A percentile compares a stretch with the other conserved stretches of the same genome.
Conservation (phyloP, 2,329 filamentous ascomycete species). For the Hirsutella minnesotensis region DNA sequence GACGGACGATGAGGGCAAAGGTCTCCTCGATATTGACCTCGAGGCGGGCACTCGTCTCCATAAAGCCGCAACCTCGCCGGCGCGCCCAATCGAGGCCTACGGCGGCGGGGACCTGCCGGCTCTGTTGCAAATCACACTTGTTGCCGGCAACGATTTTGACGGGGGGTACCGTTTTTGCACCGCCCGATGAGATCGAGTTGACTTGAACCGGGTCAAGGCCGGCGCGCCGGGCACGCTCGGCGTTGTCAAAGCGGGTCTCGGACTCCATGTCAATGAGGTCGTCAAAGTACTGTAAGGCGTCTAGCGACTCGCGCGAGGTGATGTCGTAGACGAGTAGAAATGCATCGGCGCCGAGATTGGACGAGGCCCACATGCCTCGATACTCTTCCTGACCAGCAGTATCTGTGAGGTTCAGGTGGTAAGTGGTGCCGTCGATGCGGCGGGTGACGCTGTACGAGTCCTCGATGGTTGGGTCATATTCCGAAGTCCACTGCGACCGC, state of each 20-base stretch:
- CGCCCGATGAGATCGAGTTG: constrained; percentile 17
- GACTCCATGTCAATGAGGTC: constrained; percentile 75
- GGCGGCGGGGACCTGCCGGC: constrained; percentile 55
- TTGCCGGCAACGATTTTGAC: constrained; percentile 79
- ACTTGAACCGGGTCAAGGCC: constrained; percentile 21
- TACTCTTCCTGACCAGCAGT: constrained; percentile 88
- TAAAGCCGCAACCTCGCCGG: constrained; percentile 64
- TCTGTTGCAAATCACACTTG: constrained; percentile 70
- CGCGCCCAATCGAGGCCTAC: constrained; percentile 69
- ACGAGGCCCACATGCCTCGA: constrained; percentile 72
- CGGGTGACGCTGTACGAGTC: constrained; percentile 79
- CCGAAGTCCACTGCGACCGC: constrained; percentile 71
- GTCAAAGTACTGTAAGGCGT: constrained; percentile 67
- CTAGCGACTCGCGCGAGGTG: constrained; percentile 55
- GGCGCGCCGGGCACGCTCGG: constrained; percentile 35
- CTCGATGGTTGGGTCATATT: constrained; percentile 72
- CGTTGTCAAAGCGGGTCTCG: constrained; percentile 55
- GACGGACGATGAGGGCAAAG: constrained; percentile 57
- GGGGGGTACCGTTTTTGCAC: constrained; percentile 48
- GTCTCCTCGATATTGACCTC: constrained; percentile 87
- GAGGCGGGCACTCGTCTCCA: constrained; percentile 76
- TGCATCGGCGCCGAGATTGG: constrained; percentile 68
- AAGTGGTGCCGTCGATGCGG: constrained; percentile 66
- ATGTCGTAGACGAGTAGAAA: constrained; percentile 86
- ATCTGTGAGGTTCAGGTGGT: constrained; percentile 70